phyloP scores from a whole-genome alignment of 306 rosid genomes.

The Delonix regia region DNA sequence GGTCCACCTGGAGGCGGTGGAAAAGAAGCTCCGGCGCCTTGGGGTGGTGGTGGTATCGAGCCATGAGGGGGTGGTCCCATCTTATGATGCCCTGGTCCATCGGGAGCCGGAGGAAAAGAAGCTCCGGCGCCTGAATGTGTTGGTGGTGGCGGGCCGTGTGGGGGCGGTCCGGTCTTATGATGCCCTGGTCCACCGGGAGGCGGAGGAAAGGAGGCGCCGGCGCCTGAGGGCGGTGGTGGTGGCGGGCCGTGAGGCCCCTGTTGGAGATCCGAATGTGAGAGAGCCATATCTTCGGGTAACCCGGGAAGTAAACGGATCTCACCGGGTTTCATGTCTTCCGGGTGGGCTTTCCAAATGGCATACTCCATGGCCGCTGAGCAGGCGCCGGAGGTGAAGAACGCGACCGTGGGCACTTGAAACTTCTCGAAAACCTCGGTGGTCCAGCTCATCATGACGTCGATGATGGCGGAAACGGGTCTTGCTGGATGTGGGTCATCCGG shows the following conservation, averaged over 20 bases:
- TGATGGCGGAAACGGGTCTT: conserved; percentile 53
- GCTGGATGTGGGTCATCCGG: not conserved
- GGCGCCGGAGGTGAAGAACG: conserved; percentile 68
- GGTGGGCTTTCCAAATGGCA: conserved; percentile 59
- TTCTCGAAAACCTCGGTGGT: conserved; percentile 41
- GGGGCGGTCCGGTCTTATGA: conserved; percentile 26
- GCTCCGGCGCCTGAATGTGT: not conserved
- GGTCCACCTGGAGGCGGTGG: conserved; percentile 20
- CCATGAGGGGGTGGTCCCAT: too few species aligned
- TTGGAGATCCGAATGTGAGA: conserved; percentile 44
- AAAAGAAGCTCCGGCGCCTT: not conserved
- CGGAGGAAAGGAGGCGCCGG: not conserved
- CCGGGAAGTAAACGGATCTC: conserved; percentile 57
- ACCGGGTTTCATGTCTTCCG: conserved; percentile 44
- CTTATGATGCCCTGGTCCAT: not conserved
- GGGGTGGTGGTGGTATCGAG: too few species aligned
- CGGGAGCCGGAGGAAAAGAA: not conserved
- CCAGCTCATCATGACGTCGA: conserved; percentile 70
- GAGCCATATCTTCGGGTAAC: conserved; percentile 60
- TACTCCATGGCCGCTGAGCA: conserved; percentile 63
- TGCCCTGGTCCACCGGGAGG: not conserved
- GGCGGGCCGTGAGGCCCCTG: conserved; percentile 26
- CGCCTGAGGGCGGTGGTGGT: conserved; percentile 15
- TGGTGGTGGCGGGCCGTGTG: conserved; percentile 42
- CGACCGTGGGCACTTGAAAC: conserved; percentile 50